phyloP scores from a whole-genome alignment of 2,329 filamentous ascomycete genomes.

The Aspergillus sergii region DNA sequence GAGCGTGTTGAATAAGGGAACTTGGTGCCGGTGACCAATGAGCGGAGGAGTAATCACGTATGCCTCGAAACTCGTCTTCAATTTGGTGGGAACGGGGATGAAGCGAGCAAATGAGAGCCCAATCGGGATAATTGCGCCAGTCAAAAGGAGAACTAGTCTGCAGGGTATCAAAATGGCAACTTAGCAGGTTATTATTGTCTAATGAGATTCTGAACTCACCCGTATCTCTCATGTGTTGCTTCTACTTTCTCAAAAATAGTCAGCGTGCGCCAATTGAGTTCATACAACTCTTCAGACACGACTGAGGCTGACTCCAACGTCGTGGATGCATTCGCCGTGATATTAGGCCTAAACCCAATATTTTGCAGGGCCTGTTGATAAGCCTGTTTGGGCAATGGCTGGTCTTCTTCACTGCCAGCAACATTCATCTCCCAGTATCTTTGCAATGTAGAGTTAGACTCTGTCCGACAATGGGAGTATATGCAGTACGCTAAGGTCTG shows the following conservation, averaged over 20 bases:
- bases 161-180: accelerated
- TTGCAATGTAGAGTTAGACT: background rate
- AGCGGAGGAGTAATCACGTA: conserved; percentile 1
- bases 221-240: background rate
- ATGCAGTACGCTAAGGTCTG: conserved; percentile 10
- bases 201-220: background rate
- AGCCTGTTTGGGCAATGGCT: conserved; percentile 1
- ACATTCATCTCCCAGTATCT: conserved; percentile 9
- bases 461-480: background rate
- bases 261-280: background rate
- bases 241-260: background rate
- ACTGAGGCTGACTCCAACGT: background rate
- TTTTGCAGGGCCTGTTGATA: background rate
- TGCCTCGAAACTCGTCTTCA: background rate
- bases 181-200: background rate
- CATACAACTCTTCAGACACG: background rate
- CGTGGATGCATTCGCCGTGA: background rate
- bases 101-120: background rate
- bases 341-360: background rate
- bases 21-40: background rate
- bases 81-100: background rate
- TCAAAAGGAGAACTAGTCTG: background rate
- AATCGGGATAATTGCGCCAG: background rate
- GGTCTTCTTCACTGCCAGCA: background rate
- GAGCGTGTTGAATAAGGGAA: conserved; percentile 1